Evolutionary conservation across 495 filamentous ascomycete genomes (phyloP), one percentile per base, ranked within the genome.

Genomic region (Baudoinia panamericana): DNA sequence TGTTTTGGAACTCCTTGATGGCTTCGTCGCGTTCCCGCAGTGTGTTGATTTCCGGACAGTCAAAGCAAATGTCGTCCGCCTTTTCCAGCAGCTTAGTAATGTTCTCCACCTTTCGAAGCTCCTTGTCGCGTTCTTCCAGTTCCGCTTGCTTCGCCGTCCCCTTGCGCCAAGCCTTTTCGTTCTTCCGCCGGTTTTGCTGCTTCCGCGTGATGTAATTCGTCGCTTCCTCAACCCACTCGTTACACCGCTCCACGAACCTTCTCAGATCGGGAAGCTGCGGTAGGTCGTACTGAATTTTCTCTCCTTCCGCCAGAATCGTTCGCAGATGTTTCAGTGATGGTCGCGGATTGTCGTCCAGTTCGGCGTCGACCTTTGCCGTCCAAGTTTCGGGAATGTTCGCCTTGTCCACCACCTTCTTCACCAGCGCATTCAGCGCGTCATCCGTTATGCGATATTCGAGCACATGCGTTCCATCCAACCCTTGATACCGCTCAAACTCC

Each of bases 181-280:
- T 95, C 64, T 99, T 99, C 45, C 90, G 84, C 52, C 90, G 80
- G 59, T 93, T 93, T 62, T 95, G 88, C 64, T 96, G 90, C 65
- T 99, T 99, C 35, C 90, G 81, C 45, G 87, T 86, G 50, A 88
- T 94, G 68, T 90, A 99, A 58, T 85, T 93, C 48, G 81, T 85
- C 43, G 90, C 90, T 63, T 95, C 88, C 48, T 99, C 90, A 48
- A 95, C 85, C 84, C 92, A 93, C 59, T 93, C 87, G 62, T 93
- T 90, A 65, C 87, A 94, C 51, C 80, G 78, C 51, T 92, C 84
- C 59, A 96, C 90, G 65, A 88, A 96, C 46, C 73, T 69, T 63
- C 76, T 82, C 55, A 99, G 75, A 54, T 76, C 70, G 51, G 78
- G 73, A 41, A 99, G 69, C 47, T 84, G 84, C 48, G 80, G 75